phyloP scores from a whole-genome alignment of 345 rosid species.

The Physaria fendleri region DNA sequence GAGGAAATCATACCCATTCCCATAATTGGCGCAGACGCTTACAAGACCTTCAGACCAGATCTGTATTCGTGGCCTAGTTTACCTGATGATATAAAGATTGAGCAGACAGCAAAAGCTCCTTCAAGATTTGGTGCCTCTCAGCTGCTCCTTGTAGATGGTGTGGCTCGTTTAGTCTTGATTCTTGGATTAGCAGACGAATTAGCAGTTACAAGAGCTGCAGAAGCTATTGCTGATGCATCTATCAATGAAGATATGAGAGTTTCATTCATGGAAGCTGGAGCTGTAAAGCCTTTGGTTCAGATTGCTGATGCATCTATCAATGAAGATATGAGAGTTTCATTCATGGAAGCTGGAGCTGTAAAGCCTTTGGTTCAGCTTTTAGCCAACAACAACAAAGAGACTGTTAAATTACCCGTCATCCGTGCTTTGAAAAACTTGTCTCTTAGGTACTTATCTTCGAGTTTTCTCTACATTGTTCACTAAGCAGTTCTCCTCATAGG shows the following conservation, averaged over 20 bases:
- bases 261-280: constrained; percentile 87
- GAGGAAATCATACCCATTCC: constrained; percentile 85
- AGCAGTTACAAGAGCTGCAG: constrained; percentile 67
- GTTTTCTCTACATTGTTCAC: not conserved
- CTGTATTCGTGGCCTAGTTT: constrained; percentile 73
- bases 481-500: not conserved
- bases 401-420: constrained; percentile 40
- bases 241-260: constrained; percentile 70
- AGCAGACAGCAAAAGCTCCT: constrained; percentile 46
- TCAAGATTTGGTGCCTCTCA: constrained; percentile 76
- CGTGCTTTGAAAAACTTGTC: constrained; percentile 70
- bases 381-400: constrained; percentile 43
- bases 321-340: constrained; percentile 65
- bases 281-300: constrained; percentile 55
- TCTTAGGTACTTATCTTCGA: constrained; percentile 44
- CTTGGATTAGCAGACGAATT: constrained; percentile 70
- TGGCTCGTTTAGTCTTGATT: constrained; percentile 81
- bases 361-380: constrained; percentile 66
- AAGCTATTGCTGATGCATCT: constrained; percentile 66
- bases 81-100: constrained; percentile 68
- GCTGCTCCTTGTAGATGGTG: constrained; percentile 71
- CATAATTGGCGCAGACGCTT: constrained; percentile 66
- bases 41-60: constrained; percentile 57
- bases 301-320: constrained; percentile 72
- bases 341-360: constrained; percentile 86